A percentile compares a stretch with the other conserved stretches of the same genome.
Conservation (phyloP, 1,284 basidiomycete species). For the Trametes pubescens region DNA sequence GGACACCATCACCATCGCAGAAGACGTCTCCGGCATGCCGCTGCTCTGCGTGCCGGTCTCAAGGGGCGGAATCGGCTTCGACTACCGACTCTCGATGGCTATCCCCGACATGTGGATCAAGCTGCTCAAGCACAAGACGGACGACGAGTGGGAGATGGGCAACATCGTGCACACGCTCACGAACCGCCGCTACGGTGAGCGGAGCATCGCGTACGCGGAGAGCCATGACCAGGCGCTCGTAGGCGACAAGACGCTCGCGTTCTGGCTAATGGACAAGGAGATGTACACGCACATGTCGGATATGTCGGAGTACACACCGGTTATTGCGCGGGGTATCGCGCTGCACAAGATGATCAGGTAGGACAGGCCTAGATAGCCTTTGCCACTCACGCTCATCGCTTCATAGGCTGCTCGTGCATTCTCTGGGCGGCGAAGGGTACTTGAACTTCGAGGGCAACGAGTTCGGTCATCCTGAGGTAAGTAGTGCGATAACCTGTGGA, state of each 20-base stretch:
- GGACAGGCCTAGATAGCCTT: neutral
- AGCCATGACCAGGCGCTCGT: constrained; percentile 98
- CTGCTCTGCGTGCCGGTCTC: constrained; percentile 84
- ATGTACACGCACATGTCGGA: constrained; percentile 99
- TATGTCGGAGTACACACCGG: constrained; percentile 82
- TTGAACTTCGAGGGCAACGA: constrained; percentile 99
- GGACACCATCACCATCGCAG: constrained; percentile 88
- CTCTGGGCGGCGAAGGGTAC: constrained; percentile 96
- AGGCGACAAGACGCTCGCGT: constrained; percentile 97
- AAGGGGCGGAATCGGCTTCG: constrained; percentile 94
- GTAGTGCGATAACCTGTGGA: constrained; percentile 24
- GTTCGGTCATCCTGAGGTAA: constrained; percentile 94
- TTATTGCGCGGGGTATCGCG: constrained; percentile 90
- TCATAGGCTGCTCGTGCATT: constrained; percentile 84
- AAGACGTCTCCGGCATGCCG: constrained; percentile 99
- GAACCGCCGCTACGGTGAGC: constrained; percentile 91
- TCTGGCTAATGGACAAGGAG: constrained; percentile 99
- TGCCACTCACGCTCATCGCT: constrained; percentile 4
- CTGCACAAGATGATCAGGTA: constrained; percentile 98
- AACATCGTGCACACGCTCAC: constrained; percentile 91
- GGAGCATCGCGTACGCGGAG: constrained; percentile 94
- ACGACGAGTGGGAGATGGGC: constrained; percentile 90
- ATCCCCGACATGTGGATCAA: constrained; percentile 99
- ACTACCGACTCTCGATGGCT: constrained; percentile 98
- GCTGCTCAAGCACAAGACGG: constrained; percentile 90